Conservation (phyloP, 495 filamentous ascomycete genomes). For the Hyaloscypha hepaticicola region DNA sequence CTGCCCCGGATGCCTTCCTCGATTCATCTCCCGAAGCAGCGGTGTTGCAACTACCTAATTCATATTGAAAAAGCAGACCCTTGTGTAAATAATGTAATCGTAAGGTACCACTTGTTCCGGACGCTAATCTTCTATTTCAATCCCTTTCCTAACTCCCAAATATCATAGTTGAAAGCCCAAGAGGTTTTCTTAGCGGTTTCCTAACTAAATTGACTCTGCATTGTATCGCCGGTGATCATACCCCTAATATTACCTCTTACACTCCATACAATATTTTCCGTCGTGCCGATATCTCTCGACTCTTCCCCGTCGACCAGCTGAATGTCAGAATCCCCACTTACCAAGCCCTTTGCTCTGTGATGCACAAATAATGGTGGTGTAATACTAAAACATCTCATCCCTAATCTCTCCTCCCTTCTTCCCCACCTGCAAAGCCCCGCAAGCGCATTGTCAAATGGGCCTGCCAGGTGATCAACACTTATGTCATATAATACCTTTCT, state of each 20-base stretch:
- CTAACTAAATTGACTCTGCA: background rate
- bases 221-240: background rate
- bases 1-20: no score
- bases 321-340: background rate
- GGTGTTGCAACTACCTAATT: no score
- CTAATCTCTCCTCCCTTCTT: background rate
- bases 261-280: constrained; percentile 1
- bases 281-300: background rate
- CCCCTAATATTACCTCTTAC: background rate
- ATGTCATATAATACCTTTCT: background rate
- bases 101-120: no score
- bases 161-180: no score
- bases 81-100: no score
- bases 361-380: background rate
- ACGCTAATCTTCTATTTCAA: no score
- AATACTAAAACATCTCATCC: background rate
- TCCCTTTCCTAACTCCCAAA: no score
- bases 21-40: no score
- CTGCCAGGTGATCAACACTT: background rate
- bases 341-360: background rate
- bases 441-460: background rate
- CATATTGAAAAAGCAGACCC: no score
- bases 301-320: background rate
- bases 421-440: background rate
- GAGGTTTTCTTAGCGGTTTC: no score